Base-by-base conservation (phyloP, 306 rosid genomes). In the Urtica urens region DNA sequence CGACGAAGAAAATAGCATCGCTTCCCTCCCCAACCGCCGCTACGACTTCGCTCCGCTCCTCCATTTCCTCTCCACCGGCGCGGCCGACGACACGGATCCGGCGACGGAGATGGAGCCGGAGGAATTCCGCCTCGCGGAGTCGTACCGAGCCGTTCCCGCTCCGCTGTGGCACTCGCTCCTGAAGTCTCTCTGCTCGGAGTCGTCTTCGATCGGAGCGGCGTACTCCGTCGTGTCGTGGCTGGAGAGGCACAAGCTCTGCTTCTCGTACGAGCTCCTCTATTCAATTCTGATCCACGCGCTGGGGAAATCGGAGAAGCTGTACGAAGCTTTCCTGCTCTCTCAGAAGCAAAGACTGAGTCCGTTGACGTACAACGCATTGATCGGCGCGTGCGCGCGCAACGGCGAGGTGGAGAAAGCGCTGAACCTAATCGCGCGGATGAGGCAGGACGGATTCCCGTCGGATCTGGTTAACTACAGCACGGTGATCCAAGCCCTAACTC, bases 211-310 rank as follows among this genome's bases (percentile, higher is more conserved):
- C 10, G 62, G 60, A 3, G 65, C 80, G 10, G 96, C 93, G 2
- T 87, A 83, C 69, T 74, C 74, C 52, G 83, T 83, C 54, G 96
- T 87, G 53, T 69, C 83, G 6, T 83, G 96, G 96, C 86, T 87
- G 18, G 79, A 80, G 38, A 83, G 68, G 46, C 96, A 87, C 79
- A 87, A 87, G 19, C 79, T 87, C 28, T 87, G 96, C 52, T 87
- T 75, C 79, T 83, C 96, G 0, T 87, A 87, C 55, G 94, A 87
- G 68, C 64, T 87, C 14, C 83, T 87, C 24, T 87, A 83, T 61
- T 87, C 96, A 6, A 87, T 87, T 35, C 81, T 87, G 30, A 87
- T 87, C 61, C 87, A 87, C 81, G 96, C 94, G 14, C 94, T 87
- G 10, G 93, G 93, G 6, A 79, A 88, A 64, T 66, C 79, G 48